Evolutionary conservation across 352 stramenopile genomes (phyloP), one percentile per base, ranked within the genome.

Genomic region (Phytopythium aichiense): DNA sequence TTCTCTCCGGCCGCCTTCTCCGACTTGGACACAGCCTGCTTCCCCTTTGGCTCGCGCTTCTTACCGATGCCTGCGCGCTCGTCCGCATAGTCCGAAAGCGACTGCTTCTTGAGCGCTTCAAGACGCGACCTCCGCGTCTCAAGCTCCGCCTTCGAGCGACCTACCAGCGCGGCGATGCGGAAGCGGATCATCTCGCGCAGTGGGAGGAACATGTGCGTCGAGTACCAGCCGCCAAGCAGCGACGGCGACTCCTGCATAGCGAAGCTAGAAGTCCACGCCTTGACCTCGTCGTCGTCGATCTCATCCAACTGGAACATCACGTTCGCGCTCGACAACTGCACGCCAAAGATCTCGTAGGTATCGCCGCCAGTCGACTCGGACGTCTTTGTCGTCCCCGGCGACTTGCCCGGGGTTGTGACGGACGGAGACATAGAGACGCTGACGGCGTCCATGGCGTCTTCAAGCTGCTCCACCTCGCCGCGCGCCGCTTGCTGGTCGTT

Each of bases 121-220:
- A 94, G 84, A 2, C 77, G 81, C 46, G 88, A 87, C 11, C 81
- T 65, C 22, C 82, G 70, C 53, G 79, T 80, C 13, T 86, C 79
- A 8, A 94, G 67, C 33, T 94, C 84, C 0, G 74, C 80, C 43
- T 84, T 83, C 16, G 84, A 88, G 9, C 84, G 82, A 11, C 81
- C 81, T 0, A 93, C 84, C 7, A 91, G 71, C 22, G 81, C 72
- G 7, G 83, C 84, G 37, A 94, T 92, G 35, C 82, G 84, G 59
- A 81, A 71, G 18, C 83, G 76, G 45, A 94, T 81, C 40, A 92
- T 90, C 61, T 94, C 84, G 15, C 84, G 84, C 46, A 94, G 62
- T 9, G 79, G 76, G 54, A 88, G 42, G 46, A 94, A 94, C 82
- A 94, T 89, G 53, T 90, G 81, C 35, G 81, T 83, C 22, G 84